Evolutionary conservation across 805 yeast species (phyloP).

Genomic region (Cyberlindnera amylophila): DNA sequence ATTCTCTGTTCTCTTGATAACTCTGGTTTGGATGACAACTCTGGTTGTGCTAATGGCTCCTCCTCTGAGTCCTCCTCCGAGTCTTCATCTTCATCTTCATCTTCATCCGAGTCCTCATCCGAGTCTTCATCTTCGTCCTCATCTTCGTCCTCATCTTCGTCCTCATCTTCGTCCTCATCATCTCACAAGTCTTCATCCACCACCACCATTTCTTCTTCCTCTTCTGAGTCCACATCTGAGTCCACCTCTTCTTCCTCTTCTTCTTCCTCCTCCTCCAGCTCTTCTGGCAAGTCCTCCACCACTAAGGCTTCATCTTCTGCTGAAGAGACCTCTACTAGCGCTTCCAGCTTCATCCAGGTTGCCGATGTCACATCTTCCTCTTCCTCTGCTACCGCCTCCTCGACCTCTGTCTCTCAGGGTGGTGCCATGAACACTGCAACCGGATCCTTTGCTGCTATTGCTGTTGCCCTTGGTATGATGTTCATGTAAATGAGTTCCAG

Average conservation of each 20-base stretch:
- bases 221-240: not conserved
- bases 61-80: slow-evolving; percentile 14
- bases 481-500: not conserved
- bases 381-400: not conserved
- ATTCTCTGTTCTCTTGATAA: slow-evolving; percentile 41
- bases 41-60: slow-evolving; percentile 41
- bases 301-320: not conserved
- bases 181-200: slow-evolving; percentile 1
- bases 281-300: not conserved
- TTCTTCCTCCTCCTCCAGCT: not conserved
- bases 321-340: not conserved
- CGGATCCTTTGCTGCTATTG: not conserved
- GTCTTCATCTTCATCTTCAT: slow-evolving; percentile 2
- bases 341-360: slow-evolving; percentile 8
- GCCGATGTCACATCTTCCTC: too few species aligned
- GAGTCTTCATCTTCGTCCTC: slow-evolving; percentile 7
- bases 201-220: not conserved
- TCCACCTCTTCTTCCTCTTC: not conserved
- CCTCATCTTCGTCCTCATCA: not conserved
- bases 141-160: not conserved
- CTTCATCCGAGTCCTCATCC: slow-evolving; percentile 8
- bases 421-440: not conserved
- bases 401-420: not conserved
- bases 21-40: slow-evolving; percentile 55
- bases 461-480: slow-evolving; percentile 1